Base-by-base conservation (phyloP, 2,329 filamentous ascomycete species). In the Alternaria sp. region DNA sequence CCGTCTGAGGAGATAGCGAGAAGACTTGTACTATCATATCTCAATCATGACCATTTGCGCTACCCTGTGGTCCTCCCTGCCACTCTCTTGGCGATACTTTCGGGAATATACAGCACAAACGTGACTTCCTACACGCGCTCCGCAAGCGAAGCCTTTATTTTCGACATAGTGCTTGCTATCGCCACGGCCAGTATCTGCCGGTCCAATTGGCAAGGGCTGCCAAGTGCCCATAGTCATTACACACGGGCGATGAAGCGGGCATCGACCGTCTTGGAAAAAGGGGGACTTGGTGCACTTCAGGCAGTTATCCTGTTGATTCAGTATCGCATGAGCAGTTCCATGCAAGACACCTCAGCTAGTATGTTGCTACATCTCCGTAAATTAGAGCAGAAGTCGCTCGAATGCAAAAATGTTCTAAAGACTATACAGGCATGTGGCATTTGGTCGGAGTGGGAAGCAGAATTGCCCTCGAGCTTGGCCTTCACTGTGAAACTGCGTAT, bases 281-380 rank as follows among this genome's bases (percentile, higher is more conserved):
- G 40, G 23, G 40, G 40, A 13, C 40, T 26, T 24, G 40, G 40
- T 3, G 40, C 40, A 26, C 40, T 42, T 0, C 40, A 42, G 23
- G 40, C 40, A 42, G 13, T 42, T 3, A 42, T 42, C 40, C 40
- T 42, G 6, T 42, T 42, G 40, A 26, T 26, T 42, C 40, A 42
- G 23, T 42, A 42, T 42, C 40, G 40, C 23, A 42, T 42, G 40
- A 42, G 40, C 40, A 42, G 40, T 42, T 42, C 40, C 40, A 42
- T 42, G 37, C 21, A 42, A 42, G 40, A 42, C 23, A 42, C 23
- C 40, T 42, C 40, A 42, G 40, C 40, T 14, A 42, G 40, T 42
- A 42, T 42, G 40, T 42, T 42, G 40, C 13, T 42, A 42, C 40
- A 26, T 23, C 23, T 42, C 40, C 7, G 1, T 42, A n/a, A 7